These are phyloP conservation scores for Polygonum maritimum DNA, from an alignment of 148 eudicot genomes.

Conservation along the genomic window DNA sequence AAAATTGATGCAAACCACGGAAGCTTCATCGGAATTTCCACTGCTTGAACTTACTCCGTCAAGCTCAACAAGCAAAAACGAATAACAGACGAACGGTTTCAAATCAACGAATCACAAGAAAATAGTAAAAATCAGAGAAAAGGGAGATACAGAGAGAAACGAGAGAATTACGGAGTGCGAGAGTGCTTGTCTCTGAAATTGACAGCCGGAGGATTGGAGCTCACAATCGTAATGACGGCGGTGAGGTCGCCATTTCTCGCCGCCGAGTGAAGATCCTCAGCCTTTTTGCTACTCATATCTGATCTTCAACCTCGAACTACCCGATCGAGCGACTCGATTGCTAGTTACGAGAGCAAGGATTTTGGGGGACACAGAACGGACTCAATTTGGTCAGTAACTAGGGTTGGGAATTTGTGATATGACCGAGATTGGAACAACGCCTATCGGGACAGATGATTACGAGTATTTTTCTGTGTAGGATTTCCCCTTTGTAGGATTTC, in stretches of 20 bases:
- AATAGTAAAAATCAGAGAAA: background rate
- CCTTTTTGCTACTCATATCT: conserved; percentile 19
- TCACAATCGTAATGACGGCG: conserved; percentile 41
- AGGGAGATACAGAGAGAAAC: background rate
- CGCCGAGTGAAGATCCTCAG: conserved; percentile 47
- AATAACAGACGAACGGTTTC: background rate
- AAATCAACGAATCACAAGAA: background rate
- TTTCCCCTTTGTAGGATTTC: too few relatives aligned
- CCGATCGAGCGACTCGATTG: background rate
- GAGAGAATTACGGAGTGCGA: conserved; percentile 86
- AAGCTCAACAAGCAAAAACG: background rate
- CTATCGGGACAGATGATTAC: too few relatives aligned
- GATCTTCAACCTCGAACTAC: background rate
- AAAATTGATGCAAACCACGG: background rate
- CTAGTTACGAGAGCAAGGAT: background rate
- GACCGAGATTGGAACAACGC: too few relatives aligned
- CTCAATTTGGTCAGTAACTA: background rate
- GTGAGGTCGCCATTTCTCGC: conserved; percentile 76
- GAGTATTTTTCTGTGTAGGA: too few relatives aligned
- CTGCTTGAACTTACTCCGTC: background rate
- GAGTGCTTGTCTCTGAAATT: conserved; percentile 90
- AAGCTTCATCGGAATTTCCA: background rate
- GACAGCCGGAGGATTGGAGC: conserved; percentile 50
- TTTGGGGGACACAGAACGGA: background rate
- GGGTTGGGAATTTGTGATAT: background rate